Evolutionary conservation across 805 yeast genomes (phyloP), one percentile per base, ranked within the genome.

Genomic region (Kazachstania taianensis): DNA sequence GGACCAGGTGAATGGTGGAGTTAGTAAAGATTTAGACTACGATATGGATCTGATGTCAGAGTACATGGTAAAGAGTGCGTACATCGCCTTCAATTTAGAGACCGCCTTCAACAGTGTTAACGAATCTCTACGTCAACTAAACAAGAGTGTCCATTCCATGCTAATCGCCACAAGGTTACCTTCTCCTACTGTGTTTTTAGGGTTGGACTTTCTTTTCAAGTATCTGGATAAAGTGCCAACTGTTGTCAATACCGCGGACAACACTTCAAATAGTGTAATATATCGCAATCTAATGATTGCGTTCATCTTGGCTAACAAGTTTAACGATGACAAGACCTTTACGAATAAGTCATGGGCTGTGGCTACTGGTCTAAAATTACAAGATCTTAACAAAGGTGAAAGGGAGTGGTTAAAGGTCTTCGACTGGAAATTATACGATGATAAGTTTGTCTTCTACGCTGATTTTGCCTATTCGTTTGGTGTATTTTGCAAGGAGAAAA

Each of bases 261-360:
- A 54, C 15, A 49, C 45, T 14, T 55, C 55, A 25, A 63, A 64
- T 36, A 57, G 65, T 18, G 54, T 55, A 17, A 64, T 71, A 40
- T 52, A 82, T 70, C 63, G 68, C 63, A 53, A 70, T 65, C 55
- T 85, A 28, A 75, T 79, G 29, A 67, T 81, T 15, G 70, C 94
- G 3, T 67, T 89, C 30, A 73, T 89, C 25, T 65, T 89, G 42
- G 94, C 96, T 32, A 89, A 89, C 65, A 89, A 89, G 63, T 84
- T 85, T 58, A 85, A 87, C 55, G 97, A 89, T 61, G 98, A 89
- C 63, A 86, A 89, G 62, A 89, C 96, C 20, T 89, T 89, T 55
- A 85, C 94, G 41, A 89, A 89, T 63, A 78, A 77, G 52, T 84
- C 96, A 6, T 89, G 98, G 98, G 73, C 85, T 28, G 86, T 85